Evolutionary conservation across 1,139 yeast species (phyloP).

Genomic region (Kluyveromyces sp.): DNA sequence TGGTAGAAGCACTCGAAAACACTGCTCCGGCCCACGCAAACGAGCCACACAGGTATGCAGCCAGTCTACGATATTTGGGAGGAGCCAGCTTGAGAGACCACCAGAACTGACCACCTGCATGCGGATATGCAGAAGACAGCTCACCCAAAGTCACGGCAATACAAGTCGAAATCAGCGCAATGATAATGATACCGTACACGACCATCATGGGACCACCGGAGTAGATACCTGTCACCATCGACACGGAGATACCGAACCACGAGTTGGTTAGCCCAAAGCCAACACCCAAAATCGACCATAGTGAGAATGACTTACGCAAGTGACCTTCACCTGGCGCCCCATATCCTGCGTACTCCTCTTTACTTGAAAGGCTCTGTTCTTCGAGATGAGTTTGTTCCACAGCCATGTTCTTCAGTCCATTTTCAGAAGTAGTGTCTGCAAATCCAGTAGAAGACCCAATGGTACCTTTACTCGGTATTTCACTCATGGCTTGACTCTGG

Average conservation of each 20-base stretch:
- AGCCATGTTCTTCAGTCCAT: background rate
- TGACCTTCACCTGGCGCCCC: constrained; percentile 21
- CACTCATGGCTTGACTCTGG: background rate
- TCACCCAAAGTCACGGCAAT: constrained; percentile 50
- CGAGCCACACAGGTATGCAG: constrained; percentile 52
- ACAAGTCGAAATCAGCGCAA: constrained; percentile 46
- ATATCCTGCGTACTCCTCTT: background rate
- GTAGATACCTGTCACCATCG: constrained; percentile 42
- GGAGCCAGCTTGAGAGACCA: constrained; percentile 57
- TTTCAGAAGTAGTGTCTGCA: constrained; percentile 1
- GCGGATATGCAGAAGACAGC: constrained; percentile 51
- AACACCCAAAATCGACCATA: constrained; percentile 51
- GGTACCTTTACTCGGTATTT: background rate
- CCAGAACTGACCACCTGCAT: constrained; percentile 62
- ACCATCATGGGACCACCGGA: constrained; percentile 61
- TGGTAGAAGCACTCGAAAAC: constrained; percentile 54
- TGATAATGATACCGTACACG: constrained; percentile 59
- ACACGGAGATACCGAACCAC: constrained; percentile 48
- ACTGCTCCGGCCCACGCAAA: constrained; percentile 56
- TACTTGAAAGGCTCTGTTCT: constrained; percentile 1
- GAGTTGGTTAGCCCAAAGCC: constrained; percentile 64
- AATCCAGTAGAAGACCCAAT: constrained; percentile 3
- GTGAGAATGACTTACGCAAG: constrained; percentile 36
- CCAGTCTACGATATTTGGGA: constrained; percentile 41
- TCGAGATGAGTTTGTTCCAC: constrained; percentile 1